Conservation (phyloP, 345 rosid species). For the Rhodamnia argentea region DNA sequence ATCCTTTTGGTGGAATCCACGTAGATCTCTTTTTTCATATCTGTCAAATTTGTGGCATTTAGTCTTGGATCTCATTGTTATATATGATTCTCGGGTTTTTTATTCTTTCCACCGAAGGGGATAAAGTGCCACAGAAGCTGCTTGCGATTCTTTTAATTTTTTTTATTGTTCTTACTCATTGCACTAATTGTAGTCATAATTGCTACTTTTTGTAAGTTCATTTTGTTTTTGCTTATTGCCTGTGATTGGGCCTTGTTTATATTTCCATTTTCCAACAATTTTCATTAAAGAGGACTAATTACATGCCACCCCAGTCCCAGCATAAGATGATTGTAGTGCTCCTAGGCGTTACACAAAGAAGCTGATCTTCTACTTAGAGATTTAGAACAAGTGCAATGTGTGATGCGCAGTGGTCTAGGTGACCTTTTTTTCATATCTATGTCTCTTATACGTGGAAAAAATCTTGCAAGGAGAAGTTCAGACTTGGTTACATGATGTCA, state of each 20-base stretch:
- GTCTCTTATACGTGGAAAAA: background rate
- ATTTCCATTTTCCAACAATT: background rate
- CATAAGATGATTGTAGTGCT: background rate
- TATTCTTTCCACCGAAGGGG: background rate
- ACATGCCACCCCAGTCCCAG: background rate
- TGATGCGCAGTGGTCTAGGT: background rate
- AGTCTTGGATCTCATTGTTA: background rate
- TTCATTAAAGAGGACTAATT: background rate
- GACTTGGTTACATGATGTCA: background rate
- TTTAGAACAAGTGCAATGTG: background rate
- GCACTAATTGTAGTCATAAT: background rate
- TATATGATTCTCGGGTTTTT: background rate
- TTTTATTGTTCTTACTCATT: background rate
- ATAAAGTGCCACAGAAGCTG: background rate
- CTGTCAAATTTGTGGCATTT: background rate
- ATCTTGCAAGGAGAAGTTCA: background rate
- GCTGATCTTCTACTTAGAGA: background rate
- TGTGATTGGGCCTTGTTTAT: background rate
- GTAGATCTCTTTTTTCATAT: background rate
- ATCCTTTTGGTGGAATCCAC: constrained; percentile 1
- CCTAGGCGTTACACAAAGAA: background rate
- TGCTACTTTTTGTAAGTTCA: background rate
- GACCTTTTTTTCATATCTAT: background rate
- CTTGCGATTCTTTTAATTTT: background rate
- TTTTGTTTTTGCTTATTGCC: background rate